Percentiles rank a stretch among this genome's conserved stretches.
These are phyloP conservation scores for Crithidia sp. DNA, from an alignment of 208 protist species.

Conservation along the genomic window DNA sequence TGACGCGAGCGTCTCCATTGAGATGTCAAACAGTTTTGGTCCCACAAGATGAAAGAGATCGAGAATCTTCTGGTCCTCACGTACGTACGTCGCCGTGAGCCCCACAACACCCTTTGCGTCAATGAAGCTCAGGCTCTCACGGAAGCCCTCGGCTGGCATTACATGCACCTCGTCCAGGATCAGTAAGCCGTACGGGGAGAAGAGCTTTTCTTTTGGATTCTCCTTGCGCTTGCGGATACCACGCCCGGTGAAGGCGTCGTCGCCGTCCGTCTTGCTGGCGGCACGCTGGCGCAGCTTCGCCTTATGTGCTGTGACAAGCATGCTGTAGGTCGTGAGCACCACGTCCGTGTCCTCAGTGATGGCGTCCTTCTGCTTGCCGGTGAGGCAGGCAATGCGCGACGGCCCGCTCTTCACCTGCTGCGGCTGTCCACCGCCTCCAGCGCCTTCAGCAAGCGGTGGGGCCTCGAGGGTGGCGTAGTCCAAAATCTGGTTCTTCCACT, in stretches of 20 bases:
- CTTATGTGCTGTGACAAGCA: slow-evolving; percentile 94
- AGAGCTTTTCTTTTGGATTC: slow-evolving; percentile 85
- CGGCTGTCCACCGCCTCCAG: neutral
- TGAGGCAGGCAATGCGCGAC: slow-evolving; percentile 91
- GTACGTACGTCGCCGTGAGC: slow-evolving; percentile 96
- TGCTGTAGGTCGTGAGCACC: slow-evolving; percentile 99
- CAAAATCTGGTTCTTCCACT: slow-evolving; percentile 97
- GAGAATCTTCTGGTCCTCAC: slow-evolving; percentile 98
- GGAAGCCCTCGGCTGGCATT: slow-evolving; percentile 96
- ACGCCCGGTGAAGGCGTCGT: slow-evolving; percentile 16
- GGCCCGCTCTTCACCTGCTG: slow-evolving; percentile 44
- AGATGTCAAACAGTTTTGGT: slow-evolving; percentile 99
- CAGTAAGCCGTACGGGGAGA: slow-evolving; percentile 79
- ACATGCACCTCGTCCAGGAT: slow-evolving; percentile 98
- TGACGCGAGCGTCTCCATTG: slow-evolving; percentile 97
- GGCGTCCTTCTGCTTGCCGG: slow-evolving; percentile 90
- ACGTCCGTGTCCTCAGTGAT: slow-evolving; percentile 91
- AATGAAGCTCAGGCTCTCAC: slow-evolving; percentile 91
- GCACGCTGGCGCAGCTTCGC: slow-evolving; percentile 45
- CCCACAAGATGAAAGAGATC: slow-evolving; percentile 99
- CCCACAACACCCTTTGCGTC: slow-evolving; percentile 98
- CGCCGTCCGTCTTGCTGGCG: slow-evolving; percentile 3
- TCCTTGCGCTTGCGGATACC: slow-evolving; percentile 49
- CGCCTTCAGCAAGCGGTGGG: slow-evolving; percentile 13
- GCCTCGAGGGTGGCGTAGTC: slow-evolving; percentile 83